Evolutionary conservation across 371 early-diverging fungal genomes (phyloP).

Genomic region (Nematocida ironsii): DNA sequence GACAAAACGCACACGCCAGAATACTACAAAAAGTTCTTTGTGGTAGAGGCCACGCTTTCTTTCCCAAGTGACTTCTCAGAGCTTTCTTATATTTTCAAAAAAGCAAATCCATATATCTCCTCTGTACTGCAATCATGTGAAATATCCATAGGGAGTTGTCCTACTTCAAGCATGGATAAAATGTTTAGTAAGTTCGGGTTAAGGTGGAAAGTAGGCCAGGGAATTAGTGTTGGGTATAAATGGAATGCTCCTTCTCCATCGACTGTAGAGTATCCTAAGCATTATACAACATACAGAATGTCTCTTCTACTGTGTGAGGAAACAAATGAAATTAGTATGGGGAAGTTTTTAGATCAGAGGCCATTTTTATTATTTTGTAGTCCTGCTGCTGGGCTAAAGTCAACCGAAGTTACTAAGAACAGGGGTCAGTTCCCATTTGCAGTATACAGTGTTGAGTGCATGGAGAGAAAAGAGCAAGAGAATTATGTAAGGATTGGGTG

Average conservation of each 20-base stretch:
- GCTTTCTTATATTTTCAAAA: background rate
- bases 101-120: background rate
- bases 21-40: background rate
- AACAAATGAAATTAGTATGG: background rate
- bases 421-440: background rate
- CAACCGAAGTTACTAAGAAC: background rate
- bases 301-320: background rate
- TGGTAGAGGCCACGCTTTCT: background rate
- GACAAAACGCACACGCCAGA: background rate
- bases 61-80: background rate
- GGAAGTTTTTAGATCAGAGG: background rate
- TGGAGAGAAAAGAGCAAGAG: background rate
- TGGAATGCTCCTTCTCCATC: conserved; percentile 12
- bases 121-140: background rate
- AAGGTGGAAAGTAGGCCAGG: conserved; percentile 17
- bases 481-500: conserved; percentile 1
- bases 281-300: conserved; percentile 12
- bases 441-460: background rate
- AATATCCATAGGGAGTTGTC: background rate
- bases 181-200: conserved; percentile 29
- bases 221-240: conserved; percentile 32
- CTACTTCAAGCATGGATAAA: background rate
- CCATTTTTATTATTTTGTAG: background rate
- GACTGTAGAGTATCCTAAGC: background rate
- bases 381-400: background rate